Conservation (phyloP, 177 flowering plant genomes). For the Vitis hybrid region DNA sequence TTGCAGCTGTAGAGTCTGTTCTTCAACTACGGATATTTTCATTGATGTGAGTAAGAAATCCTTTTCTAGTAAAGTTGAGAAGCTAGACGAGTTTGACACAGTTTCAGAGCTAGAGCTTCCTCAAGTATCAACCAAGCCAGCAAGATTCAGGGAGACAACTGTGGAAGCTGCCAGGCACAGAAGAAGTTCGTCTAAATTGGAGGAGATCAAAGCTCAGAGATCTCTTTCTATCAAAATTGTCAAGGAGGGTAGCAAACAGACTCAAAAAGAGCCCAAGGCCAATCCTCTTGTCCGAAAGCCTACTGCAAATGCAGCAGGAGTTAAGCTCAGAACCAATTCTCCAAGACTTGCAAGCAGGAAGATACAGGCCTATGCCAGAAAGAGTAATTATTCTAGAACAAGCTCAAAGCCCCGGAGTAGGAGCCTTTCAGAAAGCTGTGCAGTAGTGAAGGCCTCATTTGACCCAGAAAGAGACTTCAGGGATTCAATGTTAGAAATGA, state of each 20-base stretch:
- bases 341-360: constrained; percentile 31
- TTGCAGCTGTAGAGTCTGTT: constrained; percentile 35
- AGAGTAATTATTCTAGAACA: constrained; percentile 8
- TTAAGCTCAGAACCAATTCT: constrained; percentile 33
- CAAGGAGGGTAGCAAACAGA: constrained; percentile 24
- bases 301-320: constrained; percentile 10
- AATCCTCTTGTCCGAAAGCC: constrained; percentile 6
- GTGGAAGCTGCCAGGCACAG: constrained; percentile 7
- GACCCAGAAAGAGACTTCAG: constrained; percentile 52
- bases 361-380: constrained; percentile 21
- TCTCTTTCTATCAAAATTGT: constrained; percentile 28
- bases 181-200: constrained; percentile 17
- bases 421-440: constrained; percentile 32
- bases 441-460: constrained; percentile 39
- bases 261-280: constrained; percentile 11
- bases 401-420: constrained; percentile 7
- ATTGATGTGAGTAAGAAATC: constrained; percentile 38
- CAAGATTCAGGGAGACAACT: constrained; percentile 17
- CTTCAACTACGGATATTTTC: constrained; percentile 50
- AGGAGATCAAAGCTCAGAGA: constrained; percentile 16
- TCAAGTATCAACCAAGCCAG: constrained; percentile 50
- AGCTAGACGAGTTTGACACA: constrained; percentile 22
- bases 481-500: constrained; percentile 56
- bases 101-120: constrained; percentile 47
- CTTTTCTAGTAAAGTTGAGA: constrained; percentile 15